phyloP scores from a whole-genome alignment of 139 green algal genomes.

The Spirogloea muscicola region DNA sequence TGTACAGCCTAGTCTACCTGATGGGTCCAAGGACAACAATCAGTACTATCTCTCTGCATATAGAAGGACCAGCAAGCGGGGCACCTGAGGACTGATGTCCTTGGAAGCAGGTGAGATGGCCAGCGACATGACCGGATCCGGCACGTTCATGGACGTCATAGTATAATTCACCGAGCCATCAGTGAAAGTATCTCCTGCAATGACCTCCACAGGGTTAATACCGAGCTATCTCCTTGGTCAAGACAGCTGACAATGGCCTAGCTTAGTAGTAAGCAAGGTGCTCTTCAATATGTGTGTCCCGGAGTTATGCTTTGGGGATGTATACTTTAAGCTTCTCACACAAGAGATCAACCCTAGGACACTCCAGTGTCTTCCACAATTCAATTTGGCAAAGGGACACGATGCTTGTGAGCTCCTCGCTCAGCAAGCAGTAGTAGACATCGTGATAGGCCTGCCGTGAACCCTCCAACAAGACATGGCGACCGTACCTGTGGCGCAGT shows the following conservation, averaged over 20 bases:
- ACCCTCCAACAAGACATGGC: background rate
- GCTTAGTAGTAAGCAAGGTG: too few relatives aligned
- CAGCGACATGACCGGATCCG: constrained; percentile 96
- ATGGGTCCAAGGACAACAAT: too few relatives aligned
- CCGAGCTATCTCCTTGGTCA: too few relatives aligned
- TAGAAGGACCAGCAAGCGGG: background rate
- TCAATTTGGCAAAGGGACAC: background rate
- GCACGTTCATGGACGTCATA: constrained; percentile 93
- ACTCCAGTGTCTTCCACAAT: background rate
- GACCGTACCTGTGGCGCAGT: constrained; percentile 74
- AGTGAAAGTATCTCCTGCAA: constrained; percentile 91
- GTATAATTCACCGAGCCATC: constrained; percentile 65
- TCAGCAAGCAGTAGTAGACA: too few relatives aligned
- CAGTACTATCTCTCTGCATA: background rate
- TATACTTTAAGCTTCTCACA: background rate
- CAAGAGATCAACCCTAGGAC: background rate
- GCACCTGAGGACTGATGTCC: constrained; percentile 28
- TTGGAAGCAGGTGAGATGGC: constrained; percentile 70
- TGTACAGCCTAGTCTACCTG: too few relatives aligned
- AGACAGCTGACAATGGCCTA: too few relatives aligned
- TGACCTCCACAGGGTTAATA: too few relatives aligned
- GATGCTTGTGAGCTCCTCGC: too few relatives aligned
- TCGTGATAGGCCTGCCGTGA: too few relatives aligned
- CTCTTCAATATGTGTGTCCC: background rate
- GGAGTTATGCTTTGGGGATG: background rate